Evolutionary conservation across 257 asterid genomes (phyloP).

Genomic region (Anisodus tanguticus): DNA sequence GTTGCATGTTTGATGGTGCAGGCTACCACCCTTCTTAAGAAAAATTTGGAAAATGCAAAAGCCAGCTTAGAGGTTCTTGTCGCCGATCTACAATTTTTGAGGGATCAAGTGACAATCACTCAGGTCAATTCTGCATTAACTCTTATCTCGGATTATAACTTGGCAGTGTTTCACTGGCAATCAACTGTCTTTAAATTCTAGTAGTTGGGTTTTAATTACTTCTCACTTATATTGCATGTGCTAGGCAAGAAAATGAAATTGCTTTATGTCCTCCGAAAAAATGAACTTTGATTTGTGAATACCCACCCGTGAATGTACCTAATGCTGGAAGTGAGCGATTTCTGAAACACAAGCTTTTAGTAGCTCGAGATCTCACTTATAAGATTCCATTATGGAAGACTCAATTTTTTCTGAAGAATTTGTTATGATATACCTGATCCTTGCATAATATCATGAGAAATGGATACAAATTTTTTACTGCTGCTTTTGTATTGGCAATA

Average conservation of each 20-base stretch:
- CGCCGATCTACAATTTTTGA: conserved; percentile 81
- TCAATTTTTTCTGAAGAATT: background rate
- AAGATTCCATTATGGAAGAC: background rate
- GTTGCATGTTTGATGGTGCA: conserved; percentile 37
- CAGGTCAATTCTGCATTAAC: conserved; percentile 55
- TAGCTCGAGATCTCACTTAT: background rate
- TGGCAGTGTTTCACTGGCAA: background rate
- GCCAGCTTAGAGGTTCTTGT: conserved; percentile 88
- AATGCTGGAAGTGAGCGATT: background rate
- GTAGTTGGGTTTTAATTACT: background rate
- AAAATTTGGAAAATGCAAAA: conserved; percentile 84
- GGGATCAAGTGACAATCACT: conserved; percentile 91
- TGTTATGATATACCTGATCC: too few species aligned
- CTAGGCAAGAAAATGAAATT: background rate
- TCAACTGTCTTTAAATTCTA: background rate
- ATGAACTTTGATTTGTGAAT: background rate
- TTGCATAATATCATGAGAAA: too few species aligned
- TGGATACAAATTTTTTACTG: too few species aligned
- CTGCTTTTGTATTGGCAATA: too few species aligned
- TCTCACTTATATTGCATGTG: background rate
- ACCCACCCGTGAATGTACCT: background rate
- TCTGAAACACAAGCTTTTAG: background rate
- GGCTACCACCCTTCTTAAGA: conserved; percentile 84
- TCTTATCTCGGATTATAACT: background rate
- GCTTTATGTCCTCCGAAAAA: background rate